Conservation (phyloP, 345 rosid species). For the Aurinia saxatilis region DNA sequence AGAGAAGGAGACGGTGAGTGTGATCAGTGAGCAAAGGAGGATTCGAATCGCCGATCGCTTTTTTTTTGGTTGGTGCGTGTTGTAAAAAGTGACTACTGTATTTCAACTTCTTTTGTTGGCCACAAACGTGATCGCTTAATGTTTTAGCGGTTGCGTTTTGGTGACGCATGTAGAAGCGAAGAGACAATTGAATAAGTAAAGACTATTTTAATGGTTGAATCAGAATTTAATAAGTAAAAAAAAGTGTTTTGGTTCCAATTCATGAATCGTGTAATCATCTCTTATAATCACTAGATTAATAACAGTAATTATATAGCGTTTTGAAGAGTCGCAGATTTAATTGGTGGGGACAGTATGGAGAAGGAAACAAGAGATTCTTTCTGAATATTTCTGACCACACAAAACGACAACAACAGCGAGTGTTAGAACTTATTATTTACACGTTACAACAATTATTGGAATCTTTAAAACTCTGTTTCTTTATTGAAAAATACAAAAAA, state of each 20-base stretch:
- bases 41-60: slow-evolving; percentile 16
- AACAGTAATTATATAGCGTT: too few relatives aligned
- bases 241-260: too few relatives aligned
- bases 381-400: not conserved
- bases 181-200: not conserved
- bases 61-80: not conserved
- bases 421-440: slow-evolving; percentile 4
- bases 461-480: slow-evolving; percentile 12
- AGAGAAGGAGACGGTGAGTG: not conserved
- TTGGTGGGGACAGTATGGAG: not conserved
- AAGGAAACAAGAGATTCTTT: slow-evolving; percentile 10
- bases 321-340: not conserved
- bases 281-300: too few relatives aligned
- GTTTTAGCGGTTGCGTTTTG: slow-evolving; percentile 19
- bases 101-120: not conserved
- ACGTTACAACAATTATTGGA: slow-evolving; percentile 21
- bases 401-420: slow-evolving; percentile 21
- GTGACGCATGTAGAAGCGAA: slow-evolving; percentile 8
- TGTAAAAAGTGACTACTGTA: slow-evolving; percentile 2
- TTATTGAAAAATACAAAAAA: slow-evolving; percentile 7
- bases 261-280: slow-evolving; percentile 7
- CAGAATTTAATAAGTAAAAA: too few relatives aligned
- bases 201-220: not conserved
- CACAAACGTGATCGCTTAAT: slow-evolving; percentile 5
- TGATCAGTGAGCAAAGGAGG: too few relatives aligned